These are phyloP conservation scores for Pleurotus citrinopileatus DNA, from an alignment of 768 basidiomycete species.

Conservation along the genomic window DNA sequence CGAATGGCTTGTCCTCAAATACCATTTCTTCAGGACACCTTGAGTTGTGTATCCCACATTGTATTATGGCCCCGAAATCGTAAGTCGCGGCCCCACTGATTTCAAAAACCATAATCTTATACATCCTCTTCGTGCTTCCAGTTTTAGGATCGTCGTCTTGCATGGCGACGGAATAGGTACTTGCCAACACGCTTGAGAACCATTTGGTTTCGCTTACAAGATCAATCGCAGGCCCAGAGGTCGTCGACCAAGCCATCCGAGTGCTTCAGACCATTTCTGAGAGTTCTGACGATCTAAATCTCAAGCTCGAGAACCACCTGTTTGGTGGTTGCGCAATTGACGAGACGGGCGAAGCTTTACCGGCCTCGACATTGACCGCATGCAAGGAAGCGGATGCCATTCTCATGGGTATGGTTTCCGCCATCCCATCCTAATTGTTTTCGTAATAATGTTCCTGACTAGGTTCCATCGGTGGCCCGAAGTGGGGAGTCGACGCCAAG, in stretches of 20 bases:
- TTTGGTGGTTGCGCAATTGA: constrained; percentile 97
- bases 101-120: too few species aligned
- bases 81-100: too few species aligned
- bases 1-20: neutral
- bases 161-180: constrained; percentile 97
- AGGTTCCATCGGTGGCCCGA: constrained; percentile 99
- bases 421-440: neutral
- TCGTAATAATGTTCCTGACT: neutral
- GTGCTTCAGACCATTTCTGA: constrained; percentile 74
- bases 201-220: constrained; percentile 12
- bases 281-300: constrained; percentile 58
- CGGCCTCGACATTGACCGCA: constrained; percentile 79
- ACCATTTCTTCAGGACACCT: neutral
- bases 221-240: constrained; percentile 71
- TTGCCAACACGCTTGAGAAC: constrained; percentile 15
- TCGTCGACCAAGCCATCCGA: constrained; percentile 79
- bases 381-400: constrained; percentile 95
- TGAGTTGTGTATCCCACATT: neutral
- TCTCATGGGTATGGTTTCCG: constrained; percentile 69
- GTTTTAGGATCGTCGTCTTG: constrained; percentile 86
- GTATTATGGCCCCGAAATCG: constrained; percentile 45
- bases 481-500: constrained; percentile 90
- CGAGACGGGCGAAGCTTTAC: constrained; percentile 78
- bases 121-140: constrained; percentile 31
- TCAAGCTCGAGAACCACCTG: constrained; percentile 70